A percentile compares a stretch with the other conserved stretches of the same genome.
Conservation (phyloP, 2,329 filamentous ascomycete genomes). For the Aureobasidium lini region DNA sequence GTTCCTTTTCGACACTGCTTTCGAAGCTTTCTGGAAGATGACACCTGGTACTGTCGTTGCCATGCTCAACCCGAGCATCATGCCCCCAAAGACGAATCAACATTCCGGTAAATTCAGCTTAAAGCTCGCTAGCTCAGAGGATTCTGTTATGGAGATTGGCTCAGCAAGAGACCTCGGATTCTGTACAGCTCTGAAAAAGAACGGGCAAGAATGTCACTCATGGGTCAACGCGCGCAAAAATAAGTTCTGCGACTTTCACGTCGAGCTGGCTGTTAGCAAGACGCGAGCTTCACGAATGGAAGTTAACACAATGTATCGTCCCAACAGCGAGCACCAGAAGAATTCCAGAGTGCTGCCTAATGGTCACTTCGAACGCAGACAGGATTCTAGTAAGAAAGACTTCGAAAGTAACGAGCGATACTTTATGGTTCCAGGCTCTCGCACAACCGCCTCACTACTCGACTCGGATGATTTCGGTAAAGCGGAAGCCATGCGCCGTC, state of each 20-base stretch:
- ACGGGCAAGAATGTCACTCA: conserved; percentile 68
- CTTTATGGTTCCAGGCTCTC: conserved; percentile 21
- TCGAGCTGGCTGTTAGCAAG: conserved; percentile 72
- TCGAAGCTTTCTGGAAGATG: conserved; percentile 91
- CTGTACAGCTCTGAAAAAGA: conserved; percentile 77
- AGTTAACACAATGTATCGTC: conserved; percentile 57
- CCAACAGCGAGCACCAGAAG: conserved; percentile 15
- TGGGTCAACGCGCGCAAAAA: conserved; percentile 90
- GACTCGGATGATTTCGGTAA: conserved; percentile 50
- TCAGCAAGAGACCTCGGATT: conserved; percentile 76
- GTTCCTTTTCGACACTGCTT: conserved; percentile 85
- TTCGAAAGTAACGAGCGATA: conserved; percentile 19
- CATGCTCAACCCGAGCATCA: conserved; percentile 82
- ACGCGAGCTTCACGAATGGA: conserved; percentile 64
- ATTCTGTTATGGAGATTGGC: conserved; percentile 86
- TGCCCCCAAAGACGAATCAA: conserved; percentile 73
- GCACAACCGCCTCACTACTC: conserved; percentile 53
- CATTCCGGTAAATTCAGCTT: conserved; percentile 77
- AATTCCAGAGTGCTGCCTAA: background rate
- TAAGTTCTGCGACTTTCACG: conserved; percentile 87
- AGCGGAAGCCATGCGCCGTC: conserved; percentile 50
- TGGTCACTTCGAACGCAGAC: background rate
- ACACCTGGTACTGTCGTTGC: conserved; percentile 84
- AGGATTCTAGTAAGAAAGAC: conserved; percentile 25
- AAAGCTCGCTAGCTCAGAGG: conserved; percentile 75